Base-by-base conservation (phyloP, 2,329 filamentous ascomycete genomes). In the Akanthomyces lecanii region DNA sequence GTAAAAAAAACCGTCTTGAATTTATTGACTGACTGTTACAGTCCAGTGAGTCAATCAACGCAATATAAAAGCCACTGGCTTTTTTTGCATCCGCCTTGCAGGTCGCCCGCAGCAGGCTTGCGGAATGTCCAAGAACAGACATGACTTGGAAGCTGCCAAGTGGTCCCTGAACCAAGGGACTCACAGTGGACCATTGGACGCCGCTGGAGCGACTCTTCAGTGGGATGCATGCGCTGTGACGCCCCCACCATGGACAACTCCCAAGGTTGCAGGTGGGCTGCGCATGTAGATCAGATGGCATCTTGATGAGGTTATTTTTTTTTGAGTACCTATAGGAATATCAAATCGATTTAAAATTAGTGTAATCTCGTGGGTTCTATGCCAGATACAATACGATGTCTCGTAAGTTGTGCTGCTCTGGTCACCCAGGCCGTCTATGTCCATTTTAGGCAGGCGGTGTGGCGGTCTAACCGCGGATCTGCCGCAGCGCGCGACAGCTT, bases 371-470 rank as follows among this genome's bases (percentile, higher is more conserved):
- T 21, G 21, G 1, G 21, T 21, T 21, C 21, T 21, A 21, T 21
- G 21, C 21, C 21, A 21, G 21, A 21, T 21, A 21, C 7, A 2
- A 2, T 10, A 8, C 33, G 2, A 36, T 7, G 33, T 7, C 33
- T 2, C 10, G 33, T 11, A 11, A 6, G 2, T 36, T 36, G 33
- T 11, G 28, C 28, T 30, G 28, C 28, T 30, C 28, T 36, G 33
- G 4, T 36, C 8, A 42, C 16, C 38, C 12, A 6, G 5, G 33
- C 51, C 45, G 25, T 50, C 18, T n/a, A 50, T 14, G 33, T 38
- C 56, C 25, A 25, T n/a, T 50, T 30, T 45, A 8, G 57, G 67
- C 60, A 69, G 65, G 67, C 67, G 67, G 67, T 69, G 64, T 65
- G 58, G 11, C 61, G 62, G 62, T 14, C 23, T 44, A 66, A 62